Evolutionary conservation across 352 stramenopile genomes (phyloP), one percentile per base, ranked within the genome.

Genomic region (Phytophthora nicotianae): DNA sequence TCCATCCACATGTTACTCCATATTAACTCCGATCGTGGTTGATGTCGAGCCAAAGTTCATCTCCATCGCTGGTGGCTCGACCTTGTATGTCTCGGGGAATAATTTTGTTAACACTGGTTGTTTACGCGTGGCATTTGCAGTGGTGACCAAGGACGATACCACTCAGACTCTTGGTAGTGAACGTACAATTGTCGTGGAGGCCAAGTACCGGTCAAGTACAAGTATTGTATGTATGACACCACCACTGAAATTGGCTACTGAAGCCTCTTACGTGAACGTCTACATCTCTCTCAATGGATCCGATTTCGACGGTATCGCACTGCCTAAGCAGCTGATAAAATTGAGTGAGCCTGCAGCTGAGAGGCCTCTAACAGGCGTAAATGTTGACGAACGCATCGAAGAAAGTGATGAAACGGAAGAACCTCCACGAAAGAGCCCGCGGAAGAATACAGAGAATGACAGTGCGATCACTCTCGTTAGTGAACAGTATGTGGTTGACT

Each of bases 291-390:
- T 85, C 7, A 88, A 90, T 37, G 81, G 81, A 3, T 17, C 68
- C 10, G 81, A 90, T 37, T 90, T 90, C 38, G 78, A 90, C n/a
- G 84, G 81, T 41, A 70, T 90, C 23, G 73, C 72, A 0, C 54
- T 90, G 0, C 76, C 81, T 1, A 75, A 69, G 2, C 58, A 76
- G 6, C 14, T 54, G 0, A 51, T 57, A 2, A 76, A 70, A 19
- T 19, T 76, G 11, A 58, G 17, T 33, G 60, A 74, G 32, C n/a
- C 58, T 4, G 26, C n/a, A 0, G 13, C 41, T 49, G 10, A 32
- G 7, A 38, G 32, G 20, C 46, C 14, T 38, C 37, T 16, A n/a
- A n/a, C 48, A 20, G 11, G 19, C 27, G 40, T 26, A 5, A 16
- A 14, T 26, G 2, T 46, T 17, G 59, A 69, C 26, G 65, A 65